phyloP scores from a whole-genome alignment of 2,329 filamentous ascomycete genomes.

The Corynespora cassiicola region DNA sequence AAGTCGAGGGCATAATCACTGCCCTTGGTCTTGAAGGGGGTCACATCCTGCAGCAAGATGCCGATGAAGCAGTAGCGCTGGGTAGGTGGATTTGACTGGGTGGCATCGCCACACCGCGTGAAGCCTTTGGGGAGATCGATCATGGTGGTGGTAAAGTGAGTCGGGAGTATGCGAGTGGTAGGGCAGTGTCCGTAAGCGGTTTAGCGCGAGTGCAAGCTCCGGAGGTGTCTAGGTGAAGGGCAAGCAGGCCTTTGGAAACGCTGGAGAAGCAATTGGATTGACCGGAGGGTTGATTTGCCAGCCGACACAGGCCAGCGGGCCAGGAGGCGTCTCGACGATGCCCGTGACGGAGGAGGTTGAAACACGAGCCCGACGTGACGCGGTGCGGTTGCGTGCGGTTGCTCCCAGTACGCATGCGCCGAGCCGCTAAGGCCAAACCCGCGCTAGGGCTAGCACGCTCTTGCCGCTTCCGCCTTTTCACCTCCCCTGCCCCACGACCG shows the following conservation, averaged over 20 bases:
- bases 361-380: constrained; percentile 3
- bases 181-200: constrained; percentile 17
- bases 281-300: too few relatives aligned
- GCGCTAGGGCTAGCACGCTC: constrained; percentile 16
- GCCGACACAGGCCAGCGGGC: too few relatives aligned
- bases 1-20: constrained; percentile 55
- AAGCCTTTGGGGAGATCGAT: constrained; percentile 45
- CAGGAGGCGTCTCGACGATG: too few relatives aligned
- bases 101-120: constrained; percentile 50
- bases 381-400: too few relatives aligned
- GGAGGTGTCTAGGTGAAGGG: too few relatives aligned
- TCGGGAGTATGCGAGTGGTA: too few relatives aligned
- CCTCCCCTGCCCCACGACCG: constrained; percentile 39
- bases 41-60: constrained; percentile 70
- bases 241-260: too few relatives aligned
- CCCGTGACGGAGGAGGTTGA: too few relatives aligned
- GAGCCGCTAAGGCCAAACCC: constrained; percentile 5
- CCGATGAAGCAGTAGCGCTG: constrained; percentile 67
- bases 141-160: too few relatives aligned
- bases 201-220: too few relatives aligned
- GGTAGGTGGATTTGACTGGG: neutral
- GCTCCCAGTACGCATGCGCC: neutral
- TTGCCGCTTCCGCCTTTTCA: constrained; percentile 46
- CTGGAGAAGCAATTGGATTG: too few relatives aligned
- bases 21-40: constrained; percentile 57